Base-by-base conservation (phyloP, 2,329 filamentous ascomycete species). In the Lachnellula hyalina region DNA sequence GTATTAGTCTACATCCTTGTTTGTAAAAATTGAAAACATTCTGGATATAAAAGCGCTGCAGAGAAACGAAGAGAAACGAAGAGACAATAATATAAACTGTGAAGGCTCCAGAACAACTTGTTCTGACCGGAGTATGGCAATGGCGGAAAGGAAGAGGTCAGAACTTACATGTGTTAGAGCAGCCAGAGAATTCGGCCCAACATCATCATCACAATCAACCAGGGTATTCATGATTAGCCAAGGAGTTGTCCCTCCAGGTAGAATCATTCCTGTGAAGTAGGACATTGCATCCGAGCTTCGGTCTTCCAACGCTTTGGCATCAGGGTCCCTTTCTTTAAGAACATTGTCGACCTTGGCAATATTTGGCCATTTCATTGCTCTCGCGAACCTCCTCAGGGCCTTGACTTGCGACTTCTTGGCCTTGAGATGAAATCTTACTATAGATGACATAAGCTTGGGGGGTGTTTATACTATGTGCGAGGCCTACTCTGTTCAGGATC, bases 181-280 rank as follows among this genome's bases (percentile, higher is more conserved):
- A 11, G 84, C 83, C 15, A 90, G 78, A 7, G 83, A 75, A 58
- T 86, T 81, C 5, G 81, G 83, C 3, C 83, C 83, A 4, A 78
- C 78, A 66, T 89, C 86, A 2, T 83, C 83, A 64, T 90, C 87
- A 62, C 88, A 82, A 67, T 90, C 87, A 60, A 90, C 84, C 44
- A 91, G 76, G 4, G 86, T 81, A 67, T 90, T 90, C 85, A 91
- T 90, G 46, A 89, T 83, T 38, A 90, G 78, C 71, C 87, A 91
- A 2, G 87, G 85, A 46, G 89, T 82, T 0, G 81, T 84, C 4
- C 81, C 77, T 11, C 87, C 87, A 8, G 87, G 87, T 3, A 91
- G 72, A 36, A 90, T 80, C 14, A 90, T 77, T 4, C 86, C 87
- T 38, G 84, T 87, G 65, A 90, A 90, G 73, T 87, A 91, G 6